Evolutionary conservation across 768 basidiomycete genomes (phyloP).

Genomic region (Suillus weaverae): DNA sequence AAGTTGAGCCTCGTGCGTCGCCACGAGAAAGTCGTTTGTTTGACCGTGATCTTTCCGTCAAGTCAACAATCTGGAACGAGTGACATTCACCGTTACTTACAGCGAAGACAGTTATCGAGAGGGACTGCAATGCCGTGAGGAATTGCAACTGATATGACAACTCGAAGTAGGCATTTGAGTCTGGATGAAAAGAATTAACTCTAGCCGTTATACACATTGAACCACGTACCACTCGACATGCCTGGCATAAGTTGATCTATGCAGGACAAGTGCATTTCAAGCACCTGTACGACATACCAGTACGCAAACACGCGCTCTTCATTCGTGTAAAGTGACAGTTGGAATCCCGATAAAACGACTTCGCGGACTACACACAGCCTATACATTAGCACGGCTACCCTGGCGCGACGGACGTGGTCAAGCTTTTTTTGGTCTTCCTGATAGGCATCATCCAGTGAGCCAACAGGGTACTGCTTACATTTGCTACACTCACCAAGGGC

Average conservation of each 20-base stretch:
- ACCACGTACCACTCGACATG: conserved; percentile 41
- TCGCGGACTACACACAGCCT: conserved; percentile 63
- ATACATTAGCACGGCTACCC: conserved; percentile 53
- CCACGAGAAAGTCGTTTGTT: conserved; percentile 47
- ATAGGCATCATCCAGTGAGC: neutral
- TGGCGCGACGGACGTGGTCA: conserved; percentile 43
- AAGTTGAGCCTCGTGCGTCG: conserved; percentile 57
- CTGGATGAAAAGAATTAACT: conserved; percentile 10
- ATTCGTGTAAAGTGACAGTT: conserved; percentile 67
- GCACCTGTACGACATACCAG: conserved; percentile 64
- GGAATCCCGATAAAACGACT: conserved; percentile 72
- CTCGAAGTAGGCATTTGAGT: conserved; percentile 39
- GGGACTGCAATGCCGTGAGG: conserved; percentile 56
- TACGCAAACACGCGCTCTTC: conserved; percentile 76
- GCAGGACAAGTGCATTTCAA: conserved; percentile 54
- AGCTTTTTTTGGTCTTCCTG: conserved; percentile 19
- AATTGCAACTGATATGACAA: conserved; percentile 50
- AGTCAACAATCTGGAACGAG: neutral
- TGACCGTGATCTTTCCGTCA: conserved; percentile 45
- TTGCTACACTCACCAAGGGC: conserved; percentile 16
- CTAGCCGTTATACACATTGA: conserved; percentile 7
- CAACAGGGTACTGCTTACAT: neutral
- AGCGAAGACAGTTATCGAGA: conserved; percentile 53
- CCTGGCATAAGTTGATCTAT: conserved; percentile 48
- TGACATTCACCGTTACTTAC: conserved; percentile 35